Evolutionary conservation across 164 flowering plant species (phyloP), one percentile per base, ranked within the genome.

Genomic region (Paratinospora sagittata): DNA sequence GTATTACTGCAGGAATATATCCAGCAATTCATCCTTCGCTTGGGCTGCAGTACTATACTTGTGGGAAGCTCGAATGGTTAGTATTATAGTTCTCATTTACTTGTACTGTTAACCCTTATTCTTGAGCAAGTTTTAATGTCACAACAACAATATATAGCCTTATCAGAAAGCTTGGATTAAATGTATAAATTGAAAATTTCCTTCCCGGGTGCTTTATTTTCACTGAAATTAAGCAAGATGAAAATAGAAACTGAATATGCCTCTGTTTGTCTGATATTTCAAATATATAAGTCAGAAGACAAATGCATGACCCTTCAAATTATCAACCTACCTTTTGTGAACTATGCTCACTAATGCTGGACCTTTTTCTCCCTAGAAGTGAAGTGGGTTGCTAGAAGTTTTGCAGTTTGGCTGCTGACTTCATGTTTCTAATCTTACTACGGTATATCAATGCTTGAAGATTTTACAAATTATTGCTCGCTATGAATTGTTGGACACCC

Each of bases 11-110:
- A 92, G 99, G 88, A 79, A 87, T 84, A 9, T 95, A 92, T 81
- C 87, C 89, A 68, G 78, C 77, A 17, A 73, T 74, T 68, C 97
- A 95, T 78, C 99, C 99, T 52, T 77, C 90, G 79, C 86, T 84
- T 58, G 99, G 97, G 69, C 78, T 95, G 79, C 99, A 95, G 69
- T 88, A 88, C 74, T 92, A 92, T 77, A 84, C 89, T 0, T 83
- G 94, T 72, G 99, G 99, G 67, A 95, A 92, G 75, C 91, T 95
- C 39, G 94, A 92, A 82, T 95, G 99, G 99, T 95, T 45, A 74
- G 86, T 64, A 57, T 69, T 39, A 47, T 9, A 26, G 30, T 27
- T 17, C 27, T 47, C 27, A 9, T 55, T 43, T 69, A 3, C 30
- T 13, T 11, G 8, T 64, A 36, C 14, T 52, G 14, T 64, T 16